Evolutionary conservation across 2,329 filamentous ascomycete species (phyloP), one percentile per base, ranked within the genome.

Genomic region (Fonsecaea multimorphosa): DNA sequence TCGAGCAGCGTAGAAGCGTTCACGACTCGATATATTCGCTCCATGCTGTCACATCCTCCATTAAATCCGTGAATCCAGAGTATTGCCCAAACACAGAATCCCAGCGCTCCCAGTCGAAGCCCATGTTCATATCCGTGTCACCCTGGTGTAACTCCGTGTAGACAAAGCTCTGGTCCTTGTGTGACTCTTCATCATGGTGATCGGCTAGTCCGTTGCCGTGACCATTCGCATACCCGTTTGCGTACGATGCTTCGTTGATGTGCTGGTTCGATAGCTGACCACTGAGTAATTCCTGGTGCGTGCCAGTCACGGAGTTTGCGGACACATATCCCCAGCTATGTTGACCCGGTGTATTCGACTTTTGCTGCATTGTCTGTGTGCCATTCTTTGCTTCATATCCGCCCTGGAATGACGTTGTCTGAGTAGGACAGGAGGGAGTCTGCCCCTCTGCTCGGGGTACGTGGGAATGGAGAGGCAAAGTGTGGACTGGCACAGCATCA

Each of bases 101-200:
- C 80, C 80, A 82, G 68, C 80, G 76, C 60, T 82, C 80, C 80
- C 80, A 82, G 71, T 82, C 80, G 69, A 82, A 82, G 61, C 80
- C 77, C 22, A 80, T 60, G 53, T 79, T 64, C 56, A 49, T 62
- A 12, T 49, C 31, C 22, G 40, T 34, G 22, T 56, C 32, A 52
- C 60, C 38, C 11, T 53, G 46, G 53, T 63, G 53, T 32, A 52
- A 46, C 44, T 51, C 32, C 31, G 29, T 12, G 19, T 53, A 19
- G 32, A 51, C 22, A 8, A 16, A 36, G 36, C 31, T 34, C 6
- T 55, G 54, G 34, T 62, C 53, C 22, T 31, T 31, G 46, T 46
- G 56, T 36, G 55, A 53, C 53, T 61, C 38, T 24, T 46, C 54
- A 12, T 16, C 14, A 22, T 57, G 29, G 49, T 46, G 46, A 27